A percentile compares a stretch with the other conserved stretches of the same genome.
phyloP scores from a whole-genome alignment of 768 basidiomycete species.

The Phallus indusiatus region DNA sequence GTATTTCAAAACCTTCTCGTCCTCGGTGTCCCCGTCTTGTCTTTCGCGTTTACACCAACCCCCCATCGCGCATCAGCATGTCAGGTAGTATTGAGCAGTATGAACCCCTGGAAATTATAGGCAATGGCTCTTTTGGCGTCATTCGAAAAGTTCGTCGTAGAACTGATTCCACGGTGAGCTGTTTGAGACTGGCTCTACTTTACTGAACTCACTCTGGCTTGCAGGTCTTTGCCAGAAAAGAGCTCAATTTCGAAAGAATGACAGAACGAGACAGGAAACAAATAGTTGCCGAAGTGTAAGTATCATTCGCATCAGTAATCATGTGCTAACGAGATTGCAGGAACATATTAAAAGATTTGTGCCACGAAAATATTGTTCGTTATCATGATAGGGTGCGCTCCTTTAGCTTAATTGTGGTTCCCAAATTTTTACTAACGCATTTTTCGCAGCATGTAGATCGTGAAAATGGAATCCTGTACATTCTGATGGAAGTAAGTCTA shows the following conservation, averaged over 20 bases:
- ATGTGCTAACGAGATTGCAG: constrained; percentile 30
- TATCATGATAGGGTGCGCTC: constrained; percentile 69
- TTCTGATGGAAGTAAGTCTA: constrained; percentile 74
- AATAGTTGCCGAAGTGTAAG: constrained; percentile 96
- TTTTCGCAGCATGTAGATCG: constrained; percentile 61
- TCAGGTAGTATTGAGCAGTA: constrained; percentile 56
- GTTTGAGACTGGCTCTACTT: constrained; percentile 2
- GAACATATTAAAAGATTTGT: constrained; percentile 91
- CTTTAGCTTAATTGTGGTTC: not conserved
- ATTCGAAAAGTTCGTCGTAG: constrained; percentile 90
- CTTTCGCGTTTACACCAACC: not conserved
- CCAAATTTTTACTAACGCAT: constrained; percentile 16
- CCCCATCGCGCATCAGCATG: not conserved
- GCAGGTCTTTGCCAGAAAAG: constrained; percentile 82
- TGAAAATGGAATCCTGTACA: constrained; percentile 86
- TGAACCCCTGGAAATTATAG: constrained; percentile 84
- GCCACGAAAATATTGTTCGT: constrained; percentile 94
- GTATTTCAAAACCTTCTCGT: not conserved
- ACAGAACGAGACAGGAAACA: constrained; percentile 92
- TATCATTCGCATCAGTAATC: constrained; percentile 13
- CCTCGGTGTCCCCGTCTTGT: not conserved
- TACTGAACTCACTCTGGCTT: not conserved
- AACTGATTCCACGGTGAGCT: constrained; percentile 65
- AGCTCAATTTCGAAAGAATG: constrained; percentile 97
- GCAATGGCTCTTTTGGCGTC: constrained; percentile 95